Conservation (phyloP, 805 yeast genomes). For the Candida yuanshanica region DNA sequence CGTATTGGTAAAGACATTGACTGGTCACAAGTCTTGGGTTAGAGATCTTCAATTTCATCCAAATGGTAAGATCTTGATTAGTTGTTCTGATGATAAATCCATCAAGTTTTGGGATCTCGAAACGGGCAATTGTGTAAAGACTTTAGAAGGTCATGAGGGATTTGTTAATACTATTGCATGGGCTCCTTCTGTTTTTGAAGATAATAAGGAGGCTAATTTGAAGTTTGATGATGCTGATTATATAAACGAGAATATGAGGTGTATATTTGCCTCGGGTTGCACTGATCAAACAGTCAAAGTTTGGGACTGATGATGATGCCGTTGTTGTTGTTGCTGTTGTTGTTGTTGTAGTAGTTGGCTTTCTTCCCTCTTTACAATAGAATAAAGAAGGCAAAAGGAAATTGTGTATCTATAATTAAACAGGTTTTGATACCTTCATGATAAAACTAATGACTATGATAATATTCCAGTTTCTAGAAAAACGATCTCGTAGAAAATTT, state of each 20-base stretch:
- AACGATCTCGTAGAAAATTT: background rate
- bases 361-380: background rate
- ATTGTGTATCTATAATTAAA: slow-evolving; percentile 17
- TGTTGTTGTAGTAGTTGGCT: too few relatives aligned
- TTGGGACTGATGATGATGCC: slow-evolving; percentile 81
- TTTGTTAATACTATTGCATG: slow-evolving; percentile 61
- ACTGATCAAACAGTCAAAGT: slow-evolving; percentile 88
- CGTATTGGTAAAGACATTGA: slow-evolving; percentile 46
- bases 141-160: slow-evolving; percentile 63
- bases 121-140: slow-evolving; percentile 41
- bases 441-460: background rate
- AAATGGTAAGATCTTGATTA: slow-evolving; percentile 59
- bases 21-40: slow-evolving; percentile 88
- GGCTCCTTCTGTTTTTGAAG: slow-evolving; percentile 38
- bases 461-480: too few relatives aligned
- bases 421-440: background rate
- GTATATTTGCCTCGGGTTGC: slow-evolving; percentile 85
- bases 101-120: slow-evolving; percentile 74
- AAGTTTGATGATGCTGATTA: slow-evolving; percentile 23
- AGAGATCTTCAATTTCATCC: slow-evolving; percentile 68
- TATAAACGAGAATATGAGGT: slow-evolving; percentile 47
- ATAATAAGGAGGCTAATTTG: slow-evolving; percentile 21
- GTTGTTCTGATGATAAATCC: slow-evolving; percentile 75
- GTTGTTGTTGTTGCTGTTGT: too few relatives aligned
- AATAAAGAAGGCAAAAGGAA: background rate